Evolutionary conservation across 345 rosid genomes (phyloP).

Genomic region (Carallia pectinifolia): DNA sequence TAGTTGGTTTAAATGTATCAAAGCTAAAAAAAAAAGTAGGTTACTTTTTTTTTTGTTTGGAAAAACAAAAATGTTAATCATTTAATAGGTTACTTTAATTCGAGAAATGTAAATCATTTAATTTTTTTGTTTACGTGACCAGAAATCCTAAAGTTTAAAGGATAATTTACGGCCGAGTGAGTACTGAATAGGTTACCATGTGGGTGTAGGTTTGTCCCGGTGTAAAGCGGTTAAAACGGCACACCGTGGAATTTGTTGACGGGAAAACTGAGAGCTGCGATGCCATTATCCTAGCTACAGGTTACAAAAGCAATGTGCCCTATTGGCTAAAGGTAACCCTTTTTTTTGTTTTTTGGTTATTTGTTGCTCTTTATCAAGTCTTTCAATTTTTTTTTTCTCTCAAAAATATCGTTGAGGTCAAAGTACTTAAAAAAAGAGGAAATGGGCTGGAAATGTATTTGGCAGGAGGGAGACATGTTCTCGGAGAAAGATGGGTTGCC

Average conservation of each 20-base stretch:
- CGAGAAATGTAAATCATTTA: too few species aligned
- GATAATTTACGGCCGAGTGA: background rate
- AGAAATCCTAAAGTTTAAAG: too few species aligned
- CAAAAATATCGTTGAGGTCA: background rate
- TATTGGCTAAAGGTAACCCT: slow-evolving; percentile 73
- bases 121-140: too few species aligned
- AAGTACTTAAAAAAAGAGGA: background rate
- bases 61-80: too few species aligned
- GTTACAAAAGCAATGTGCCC: slow-evolving; percentile 83
- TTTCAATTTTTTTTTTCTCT: background rate
- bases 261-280: slow-evolving; percentile 65
- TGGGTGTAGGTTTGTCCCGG: slow-evolving; percentile 55
- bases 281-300: slow-evolving; percentile 86
- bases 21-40: too few species aligned
- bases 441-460: slow-evolving; percentile 7
- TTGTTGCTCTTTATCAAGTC: background rate
- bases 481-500: slow-evolving; percentile 36
- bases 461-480: slow-evolving; percentile 35
- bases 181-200: background rate
- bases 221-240: slow-evolving; percentile 47
- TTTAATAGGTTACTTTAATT: too few species aligned
- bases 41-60: too few species aligned
- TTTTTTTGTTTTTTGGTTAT: background rate
- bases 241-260: slow-evolving; percentile 66
- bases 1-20: too few species aligned